Evolutionary conservation across 1,284 basidiomycete species (phyloP), one percentile per base, ranked within the genome.

Genomic region (Cryptococcus sp.): DNA sequence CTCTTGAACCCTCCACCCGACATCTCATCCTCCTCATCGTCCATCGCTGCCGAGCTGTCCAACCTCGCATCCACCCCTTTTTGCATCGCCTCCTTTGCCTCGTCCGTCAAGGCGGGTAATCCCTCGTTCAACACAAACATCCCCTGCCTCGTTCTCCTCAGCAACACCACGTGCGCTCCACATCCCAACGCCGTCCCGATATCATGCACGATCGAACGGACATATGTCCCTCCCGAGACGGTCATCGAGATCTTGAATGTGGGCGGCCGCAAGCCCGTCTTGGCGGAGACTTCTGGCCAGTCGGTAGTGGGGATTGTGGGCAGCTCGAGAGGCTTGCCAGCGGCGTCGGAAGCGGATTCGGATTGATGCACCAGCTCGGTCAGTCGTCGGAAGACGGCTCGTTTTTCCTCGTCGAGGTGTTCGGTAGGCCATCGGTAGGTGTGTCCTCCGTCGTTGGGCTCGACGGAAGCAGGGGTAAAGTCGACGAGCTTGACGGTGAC

Each of bases 211-310:
- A 95, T 84, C 2, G 85, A 88, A 43, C 92, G 84, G 40, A 97
- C 91, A 63, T 97, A 97, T n/a, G 92, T 97, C 22, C 92, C 92
- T n/a, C 86, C 86, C 16, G 88, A 90, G 7, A 95, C 93, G 50
- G 79, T 86, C 90, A 97, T 93, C 48, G 80, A 80, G 53, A 97
- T 75, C 10, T 85, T 84, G 68, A 97, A 94, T n/a, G 84, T 84
- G 0, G 84, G 79, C 1, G 91, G 87, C 14, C 65, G 58, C 35
- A 63, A 45, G 12, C 60, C 69, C 4, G 67, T 65, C 19, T 49
- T 54, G 4, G 64, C 67, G 46, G 78, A 72, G 28, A 76, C 75
- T 18, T 74, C 73, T 23, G 71, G 55, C 12, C 73, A 65, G 3
- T 60, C 57, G 28, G 66, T 59, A 16, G 53, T 53, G 4, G 55